Conservation (phyloP, 2,329 filamentous ascomycete genomes). For the Phaeophleospora eucalypticola region DNA sequence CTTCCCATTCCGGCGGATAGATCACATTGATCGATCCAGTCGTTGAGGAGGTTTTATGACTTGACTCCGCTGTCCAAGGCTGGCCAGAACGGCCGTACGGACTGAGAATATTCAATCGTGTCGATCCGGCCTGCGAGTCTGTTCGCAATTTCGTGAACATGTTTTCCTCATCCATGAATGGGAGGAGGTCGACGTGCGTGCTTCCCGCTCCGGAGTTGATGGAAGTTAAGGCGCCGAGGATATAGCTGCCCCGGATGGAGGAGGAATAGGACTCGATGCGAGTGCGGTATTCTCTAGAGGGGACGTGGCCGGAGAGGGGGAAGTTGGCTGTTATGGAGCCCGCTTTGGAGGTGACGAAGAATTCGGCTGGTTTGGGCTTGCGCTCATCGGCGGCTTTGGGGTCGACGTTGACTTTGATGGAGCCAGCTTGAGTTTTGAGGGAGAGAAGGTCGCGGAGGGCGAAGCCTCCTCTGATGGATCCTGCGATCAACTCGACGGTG, state of each 20-base stretch:
- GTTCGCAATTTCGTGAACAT: slow-evolving; percentile 28
- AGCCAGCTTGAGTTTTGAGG: slow-evolving; percentile 40
- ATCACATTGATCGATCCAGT: slow-evolving; percentile 34
- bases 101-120: slow-evolving; percentile 30
- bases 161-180: slow-evolving; percentile 28
- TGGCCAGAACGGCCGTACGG: slow-evolving; percentile 30
- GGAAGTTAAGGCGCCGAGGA: slow-evolving; percentile 38
- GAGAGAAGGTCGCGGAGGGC: slow-evolving; percentile 39
- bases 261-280: slow-evolving; percentile 37
- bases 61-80: slow-evolving; percentile 26
- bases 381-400: slow-evolving; percentile 34
- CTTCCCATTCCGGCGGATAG: slow-evolving; percentile 43
- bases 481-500: slow-evolving; percentile 37
- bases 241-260: slow-evolving; percentile 37
- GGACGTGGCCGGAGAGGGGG: slow-evolving; percentile 21
- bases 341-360: slow-evolving; percentile 33
- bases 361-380: slow-evolving; percentile 33
- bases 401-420: slow-evolving; percentile 38
- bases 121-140: slow-evolving; percentile 34
- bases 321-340: slow-evolving; percentile 38
- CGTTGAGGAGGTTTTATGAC: slow-evolving; percentile 34
- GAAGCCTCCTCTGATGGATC: slow-evolving; percentile 40
- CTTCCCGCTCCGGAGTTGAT: slow-evolving; percentile 37
- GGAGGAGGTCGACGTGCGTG: slow-evolving; percentile 37
- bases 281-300: slow-evolving; percentile 41